phyloP scores from a whole-genome alignment of 345 rosid genomes.

The Cardamine chenopodiifolia region DNA sequence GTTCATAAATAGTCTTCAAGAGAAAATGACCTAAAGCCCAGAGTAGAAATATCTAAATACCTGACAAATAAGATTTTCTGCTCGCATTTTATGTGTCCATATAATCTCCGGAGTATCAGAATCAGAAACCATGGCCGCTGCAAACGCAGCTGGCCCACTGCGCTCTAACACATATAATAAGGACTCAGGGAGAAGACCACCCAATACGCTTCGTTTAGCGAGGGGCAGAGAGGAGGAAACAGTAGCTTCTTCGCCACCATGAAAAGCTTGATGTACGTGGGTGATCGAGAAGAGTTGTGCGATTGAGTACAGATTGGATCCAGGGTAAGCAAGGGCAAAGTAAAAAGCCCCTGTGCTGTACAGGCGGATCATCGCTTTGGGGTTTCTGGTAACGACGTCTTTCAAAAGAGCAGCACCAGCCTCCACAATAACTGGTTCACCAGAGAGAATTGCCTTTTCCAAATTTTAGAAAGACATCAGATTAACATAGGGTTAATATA shows the following conservation, averaged over 20 bases:
- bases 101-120: constrained; percentile 98
- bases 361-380: constrained; percentile 94
- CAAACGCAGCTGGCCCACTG: constrained; percentile 94
- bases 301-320: constrained; percentile 87
- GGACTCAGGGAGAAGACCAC: constrained; percentile 98
- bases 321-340: constrained; percentile 96
- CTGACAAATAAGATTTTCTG: constrained; percentile 96
- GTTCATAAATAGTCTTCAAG: constrained; percentile 10
- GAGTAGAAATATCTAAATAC: constrained; percentile 43
- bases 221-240: constrained; percentile 93
- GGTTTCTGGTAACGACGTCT: constrained; percentile 96
- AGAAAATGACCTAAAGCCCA: constrained; percentile 18
- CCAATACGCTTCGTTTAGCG: constrained; percentile 96
- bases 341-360: constrained; percentile 97
- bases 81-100: constrained; percentile 99
- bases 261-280: constrained; percentile 99
- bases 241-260: constrained; percentile 99
- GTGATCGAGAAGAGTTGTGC: constrained; percentile 91
- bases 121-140: constrained; percentile 99
- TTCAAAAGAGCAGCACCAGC: constrained; percentile 90
- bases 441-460: constrained; percentile 86
- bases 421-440: constrained; percentile 97
- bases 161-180: constrained; percentile 96
- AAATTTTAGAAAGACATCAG: constrained; percentile 20
- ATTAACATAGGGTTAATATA: constrained; percentile 8